phyloP scores from a whole-genome alignment of 345 rosid species.

The Aquilaria malaccensis region DNA sequence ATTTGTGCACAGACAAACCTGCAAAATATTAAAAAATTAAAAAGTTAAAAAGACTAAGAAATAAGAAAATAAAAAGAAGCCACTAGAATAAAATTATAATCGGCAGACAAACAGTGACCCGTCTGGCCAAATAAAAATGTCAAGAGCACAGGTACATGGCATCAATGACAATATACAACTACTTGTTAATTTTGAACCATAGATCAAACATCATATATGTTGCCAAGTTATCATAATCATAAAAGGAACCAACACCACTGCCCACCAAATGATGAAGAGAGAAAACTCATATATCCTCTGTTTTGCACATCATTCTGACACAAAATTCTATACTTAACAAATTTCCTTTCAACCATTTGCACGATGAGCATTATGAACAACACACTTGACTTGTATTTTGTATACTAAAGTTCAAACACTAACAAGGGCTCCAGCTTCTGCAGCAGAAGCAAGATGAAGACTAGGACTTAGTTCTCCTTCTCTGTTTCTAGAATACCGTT shows the following conservation, averaged over 20 bases:
- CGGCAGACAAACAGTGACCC: slow-evolving; percentile 1
- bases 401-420: slow-evolving; percentile 21
- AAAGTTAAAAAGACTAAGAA: too few relatives aligned
- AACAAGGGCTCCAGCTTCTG: slow-evolving; percentile 95
- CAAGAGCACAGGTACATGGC: too few relatives aligned
- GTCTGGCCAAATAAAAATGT: neutral
- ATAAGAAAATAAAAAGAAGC: neutral
- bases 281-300: too few relatives aligned
- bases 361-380: neutral
- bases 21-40: slow-evolving; percentile 4
- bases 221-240: too few relatives aligned
- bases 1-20: slow-evolving; percentile 90
- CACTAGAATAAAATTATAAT: slow-evolving; percentile 12
- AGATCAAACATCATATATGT: too few relatives aligned
- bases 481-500: slow-evolving; percentile 59
- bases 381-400: neutral
- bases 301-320: too few relatives aligned
- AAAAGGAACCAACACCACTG: too few relatives aligned
- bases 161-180: too few relatives aligned
- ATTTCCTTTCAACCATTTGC: neutral
- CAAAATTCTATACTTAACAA: too few relatives aligned
- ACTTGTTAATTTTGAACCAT: too few relatives aligned
- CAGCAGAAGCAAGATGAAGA: slow-evolving; percentile 91
- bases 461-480: slow-evolving; percentile 56
- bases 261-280: too few relatives aligned